Evolutionary conservation across 345 rosid species (phyloP).

Genomic region (Noccaea bulbosa): DNA sequence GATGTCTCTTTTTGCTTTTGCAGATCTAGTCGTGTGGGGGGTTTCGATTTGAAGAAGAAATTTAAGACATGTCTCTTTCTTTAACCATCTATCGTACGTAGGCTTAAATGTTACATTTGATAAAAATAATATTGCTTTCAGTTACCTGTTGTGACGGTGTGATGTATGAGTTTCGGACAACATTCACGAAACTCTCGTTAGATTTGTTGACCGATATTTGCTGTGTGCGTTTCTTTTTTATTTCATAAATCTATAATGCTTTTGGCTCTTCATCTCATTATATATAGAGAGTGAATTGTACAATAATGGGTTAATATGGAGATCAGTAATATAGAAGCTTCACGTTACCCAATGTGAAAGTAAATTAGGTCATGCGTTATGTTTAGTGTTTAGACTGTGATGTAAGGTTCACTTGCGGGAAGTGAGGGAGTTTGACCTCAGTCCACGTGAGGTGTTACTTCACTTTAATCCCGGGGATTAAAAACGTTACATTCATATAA

Average conservation of each 20-base stretch:
- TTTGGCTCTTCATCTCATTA: conserved; percentile 23
- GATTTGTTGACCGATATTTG: conserved; percentile 23
- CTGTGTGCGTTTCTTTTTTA: conserved; percentile 22
- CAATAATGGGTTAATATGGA: conserved; percentile 1
- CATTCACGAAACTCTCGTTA: conserved; percentile 26
- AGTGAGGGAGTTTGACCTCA: conserved; percentile 37
- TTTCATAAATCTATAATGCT: conserved; percentile 14
- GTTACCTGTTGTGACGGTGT: conserved; percentile 32
- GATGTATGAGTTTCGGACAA: conserved; percentile 39
- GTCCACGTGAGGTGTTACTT: conserved; percentile 34
- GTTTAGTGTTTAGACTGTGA: conserved; percentile 40
- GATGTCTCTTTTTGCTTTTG: conserved; percentile 39
- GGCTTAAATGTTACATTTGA: conserved; percentile 28
- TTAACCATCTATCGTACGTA: conserved; percentile 37
- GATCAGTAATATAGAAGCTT: conserved; percentile 39
- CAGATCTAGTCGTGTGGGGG: conserved; percentile 46
- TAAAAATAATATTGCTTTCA: conserved; percentile 27
- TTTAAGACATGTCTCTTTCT: conserved; percentile 32
- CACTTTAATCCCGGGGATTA: conserved; percentile 27
- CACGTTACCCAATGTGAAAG: conserved; percentile 34
- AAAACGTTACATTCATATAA: conserved; percentile 37
- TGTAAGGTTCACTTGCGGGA: conserved; percentile 43
- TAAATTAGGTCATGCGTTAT: conserved; percentile 45
- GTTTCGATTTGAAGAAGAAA: conserved; percentile 32
- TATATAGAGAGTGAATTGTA: neutral